phyloP scores from a whole-genome alignment of 208 protist genomes.

The Crithidia acanthocephali region DNA sequence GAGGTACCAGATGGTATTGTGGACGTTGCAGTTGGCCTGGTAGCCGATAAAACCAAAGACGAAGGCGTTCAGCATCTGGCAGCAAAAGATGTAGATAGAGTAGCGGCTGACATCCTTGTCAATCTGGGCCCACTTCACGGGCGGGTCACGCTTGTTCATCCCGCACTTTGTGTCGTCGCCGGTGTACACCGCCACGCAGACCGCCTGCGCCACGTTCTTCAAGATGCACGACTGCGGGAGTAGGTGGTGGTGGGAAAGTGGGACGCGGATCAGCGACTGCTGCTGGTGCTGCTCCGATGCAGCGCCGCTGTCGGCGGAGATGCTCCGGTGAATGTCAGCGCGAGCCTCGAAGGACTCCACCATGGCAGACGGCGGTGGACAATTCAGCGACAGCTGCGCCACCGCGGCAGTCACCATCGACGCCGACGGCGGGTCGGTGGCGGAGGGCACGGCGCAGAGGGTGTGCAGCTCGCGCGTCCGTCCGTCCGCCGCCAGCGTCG shows the following conservation, averaged over 20 bases:
- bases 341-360: conserved; percentile 91
- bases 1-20: conserved; percentile 75
- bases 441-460: conserved; percentile 14
- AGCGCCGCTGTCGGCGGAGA: background rate
- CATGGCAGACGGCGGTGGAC: conserved; percentile 72
- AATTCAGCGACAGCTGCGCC: conserved; percentile 42
- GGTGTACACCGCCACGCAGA: conserved; percentile 95
- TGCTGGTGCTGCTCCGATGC: background rate
- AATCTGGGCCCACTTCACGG: conserved; percentile 94
- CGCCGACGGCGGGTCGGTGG: conserved; percentile 20
- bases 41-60: conserved; percentile 88
- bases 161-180: conserved; percentile 96
- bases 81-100: conserved; percentile 89
- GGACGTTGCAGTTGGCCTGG: conserved; percentile 45
- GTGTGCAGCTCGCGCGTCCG: conserved; percentile 14
- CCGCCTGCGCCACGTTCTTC: conserved; percentile 79
- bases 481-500: conserved; percentile 6
- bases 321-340: conserved; percentile 35
- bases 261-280: conserved; percentile 25
- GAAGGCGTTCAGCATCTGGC: conserved; percentile 81
- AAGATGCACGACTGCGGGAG: conserved; percentile 90
- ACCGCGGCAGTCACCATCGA: conserved; percentile 17
- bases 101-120: conserved; percentile 89
- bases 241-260: conserved; percentile 71
- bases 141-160: conserved; percentile 89